Conservation (phyloP, 768 basidiomycete species). For the Lyophyllum semitale region DNA sequence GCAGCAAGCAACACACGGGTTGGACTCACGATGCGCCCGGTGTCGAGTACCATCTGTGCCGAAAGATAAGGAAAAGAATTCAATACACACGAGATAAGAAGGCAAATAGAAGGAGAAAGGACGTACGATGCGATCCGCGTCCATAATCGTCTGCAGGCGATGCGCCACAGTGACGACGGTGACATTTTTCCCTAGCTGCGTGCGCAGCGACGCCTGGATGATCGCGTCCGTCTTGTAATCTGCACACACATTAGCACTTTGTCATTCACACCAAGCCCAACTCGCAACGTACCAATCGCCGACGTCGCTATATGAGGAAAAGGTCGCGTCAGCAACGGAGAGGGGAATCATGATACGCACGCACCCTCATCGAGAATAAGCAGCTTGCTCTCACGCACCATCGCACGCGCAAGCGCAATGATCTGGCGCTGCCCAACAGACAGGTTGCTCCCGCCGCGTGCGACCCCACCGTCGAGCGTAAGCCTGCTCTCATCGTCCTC, state of each 20-base stretch:
- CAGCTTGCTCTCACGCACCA: slow-evolving; percentile 56
- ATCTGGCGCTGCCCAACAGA: slow-evolving; percentile 77
- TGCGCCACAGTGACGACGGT: slow-evolving; percentile 72
- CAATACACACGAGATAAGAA: background rate
- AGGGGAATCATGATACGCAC: slow-evolving; percentile 25
- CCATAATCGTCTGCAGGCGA: slow-evolving; percentile 66
- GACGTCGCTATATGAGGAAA: slow-evolving; percentile 40
- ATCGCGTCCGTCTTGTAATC: slow-evolving; percentile 66
- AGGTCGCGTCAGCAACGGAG: no score
- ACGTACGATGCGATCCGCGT: slow-evolving; percentile 56
- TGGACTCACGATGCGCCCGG: slow-evolving; percentile 49
- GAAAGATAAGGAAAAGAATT: background rate
- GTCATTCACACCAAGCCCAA: background rate
- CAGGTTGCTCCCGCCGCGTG: slow-evolving; percentile 65
- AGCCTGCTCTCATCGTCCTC: slow-evolving; percentile 48
- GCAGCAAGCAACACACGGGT: background rate
- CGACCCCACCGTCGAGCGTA: slow-evolving; percentile 43
- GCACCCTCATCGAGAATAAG: slow-evolving; percentile 64
- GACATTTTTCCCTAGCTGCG: slow-evolving; percentile 59
- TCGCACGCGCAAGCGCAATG: slow-evolving; percentile 64
- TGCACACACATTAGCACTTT: slow-evolving; percentile 7
- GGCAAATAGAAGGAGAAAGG: background rate
- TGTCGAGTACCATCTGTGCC: slow-evolving; percentile 49
- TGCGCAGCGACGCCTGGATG: slow-evolving; percentile 68
- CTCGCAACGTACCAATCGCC: slow-evolving; percentile 40